A percentile compares a stretch with the other conserved stretches of the same genome.
phyloP scores from a whole-genome alignment of 148 eudicot genomes.

The Fagopyrum tataricum region DNA sequence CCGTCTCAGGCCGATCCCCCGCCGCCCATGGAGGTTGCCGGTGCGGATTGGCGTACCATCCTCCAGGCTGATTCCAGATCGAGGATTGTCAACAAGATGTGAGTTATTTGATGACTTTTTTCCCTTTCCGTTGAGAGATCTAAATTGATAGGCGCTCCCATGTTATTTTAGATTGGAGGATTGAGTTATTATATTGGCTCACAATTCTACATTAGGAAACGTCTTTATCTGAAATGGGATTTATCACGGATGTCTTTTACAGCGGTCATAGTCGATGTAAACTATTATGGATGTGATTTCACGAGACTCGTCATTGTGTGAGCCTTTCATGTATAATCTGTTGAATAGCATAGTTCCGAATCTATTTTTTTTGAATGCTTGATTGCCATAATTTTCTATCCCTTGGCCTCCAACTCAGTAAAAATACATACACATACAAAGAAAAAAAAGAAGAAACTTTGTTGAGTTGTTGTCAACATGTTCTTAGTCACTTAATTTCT shows the following conservation, averaged over 20 bases:
- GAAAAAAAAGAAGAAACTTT: background rate
- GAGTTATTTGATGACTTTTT: background rate
- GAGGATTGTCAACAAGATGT: slow-evolving; percentile 15
- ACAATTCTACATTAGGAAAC: no score
- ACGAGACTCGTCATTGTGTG: background rate
- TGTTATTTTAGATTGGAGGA: background rate
- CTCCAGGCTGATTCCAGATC: slow-evolving; percentile 8
- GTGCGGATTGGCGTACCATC: slow-evolving; percentile 11
- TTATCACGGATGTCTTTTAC: background rate
- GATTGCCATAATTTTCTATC: background rate
- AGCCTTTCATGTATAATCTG: background rate
- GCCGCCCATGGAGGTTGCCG: slow-evolving; percentile 1
- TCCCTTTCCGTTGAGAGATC: background rate
- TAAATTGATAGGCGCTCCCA: no score
- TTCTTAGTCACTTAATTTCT: background rate
- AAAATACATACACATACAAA: no score
- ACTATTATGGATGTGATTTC: background rate
- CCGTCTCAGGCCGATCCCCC: slow-evolving; percentile 6
- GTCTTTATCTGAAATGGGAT: background rate
- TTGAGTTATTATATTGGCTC: no score
- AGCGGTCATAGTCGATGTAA: background rate
- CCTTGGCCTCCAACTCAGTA: background rate
- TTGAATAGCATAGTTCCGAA: background rate
- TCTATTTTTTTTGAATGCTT: background rate
- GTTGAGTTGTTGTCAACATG: background rate